Evolutionary conservation across 345 rosid species (phyloP).

Genomic region (Brassica juncea): DNA sequence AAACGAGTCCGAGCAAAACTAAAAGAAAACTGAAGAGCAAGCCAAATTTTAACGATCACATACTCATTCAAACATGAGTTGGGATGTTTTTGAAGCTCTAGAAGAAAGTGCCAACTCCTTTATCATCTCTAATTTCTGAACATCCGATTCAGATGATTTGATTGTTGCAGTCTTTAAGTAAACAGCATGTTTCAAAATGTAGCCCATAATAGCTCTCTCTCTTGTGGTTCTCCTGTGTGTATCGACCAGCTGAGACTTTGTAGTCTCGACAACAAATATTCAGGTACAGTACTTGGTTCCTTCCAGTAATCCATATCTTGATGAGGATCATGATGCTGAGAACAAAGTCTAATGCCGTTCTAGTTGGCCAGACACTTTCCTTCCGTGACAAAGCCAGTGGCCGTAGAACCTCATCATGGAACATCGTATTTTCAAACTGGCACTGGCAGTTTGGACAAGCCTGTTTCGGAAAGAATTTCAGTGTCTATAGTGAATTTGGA

Average conservation of each 20-base stretch:
- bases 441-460: slow-evolving; percentile 83
- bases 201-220: neutral
- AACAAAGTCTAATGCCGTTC: slow-evolving; percentile 47
- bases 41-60: neutral
- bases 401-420: slow-evolving; percentile 68
- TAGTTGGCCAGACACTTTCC: slow-evolving; percentile 69
- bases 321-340: neutral
- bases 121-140: neutral
- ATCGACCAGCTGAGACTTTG: neutral
- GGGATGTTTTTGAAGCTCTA: slow-evolving; percentile 22
- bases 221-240: neutral
- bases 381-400: slow-evolving; percentile 75
- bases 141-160: accelerated
- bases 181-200: slow-evolving; percentile 2
- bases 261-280: neutral
- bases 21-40: neutral
- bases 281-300: neutral
- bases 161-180: slow-evolving; percentile 12
- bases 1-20: neutral
- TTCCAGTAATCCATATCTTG: neutral
- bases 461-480: slow-evolving; percentile 70
- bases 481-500: slow-evolving; percentile 43
- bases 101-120: slow-evolving; percentile 21
- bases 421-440: slow-evolving; percentile 65
- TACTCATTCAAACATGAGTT: slow-evolving; percentile 16